Evolutionary conservation across 2,329 filamentous ascomycete genomes (phyloP), one percentile per base, ranked within the genome.

Genomic region (Pseudofabraea citricarpa): DNA sequence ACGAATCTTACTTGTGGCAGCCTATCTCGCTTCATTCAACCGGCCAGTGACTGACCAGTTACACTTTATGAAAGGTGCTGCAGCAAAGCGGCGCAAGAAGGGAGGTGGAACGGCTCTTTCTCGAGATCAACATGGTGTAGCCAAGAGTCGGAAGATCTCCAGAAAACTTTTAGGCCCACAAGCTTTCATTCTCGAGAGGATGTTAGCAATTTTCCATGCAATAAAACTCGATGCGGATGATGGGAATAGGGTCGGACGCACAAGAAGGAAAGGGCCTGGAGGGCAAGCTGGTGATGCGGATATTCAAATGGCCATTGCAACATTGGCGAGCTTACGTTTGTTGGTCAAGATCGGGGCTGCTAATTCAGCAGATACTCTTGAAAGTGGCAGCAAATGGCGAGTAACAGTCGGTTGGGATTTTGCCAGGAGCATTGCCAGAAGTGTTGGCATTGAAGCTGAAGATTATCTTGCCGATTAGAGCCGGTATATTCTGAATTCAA

Each of bases 1-100:
- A 2, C 83, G 86, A 31, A 76, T 87, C 41, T 73, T 91, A 21
- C 76, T 93, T 9, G 73, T 90, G 20, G 80, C 87, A 26, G 83
- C 87, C 3, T 93, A 93, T 64, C 77, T 93, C 3, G 85, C 87
- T 40, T 89, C 85, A 1, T 87, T 88, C 71, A 93, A 90, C 61
- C 78, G 84, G 12, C 68, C 84, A 1, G 75, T 80, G n/a, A 79
- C 86, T 57, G 87, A 93, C 61, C 68, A 79, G 4, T 73, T 79
- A 1, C 79, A 88, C 57, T 93, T 93, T 69, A 88, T 85, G 53
- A 68, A 65, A 45, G 47, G 55, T 27, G 53, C 58, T 2, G 48
- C 60, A 23, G 52, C 58, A 13, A 66, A 67, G 44, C 59, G 64
- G 13, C 53, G 56, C 18, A 64, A 64, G 50, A 60, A 59, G 41